Conservation (phyloP, 148 eudicot genomes). For the Heliamphora exappendiculata region DNA sequence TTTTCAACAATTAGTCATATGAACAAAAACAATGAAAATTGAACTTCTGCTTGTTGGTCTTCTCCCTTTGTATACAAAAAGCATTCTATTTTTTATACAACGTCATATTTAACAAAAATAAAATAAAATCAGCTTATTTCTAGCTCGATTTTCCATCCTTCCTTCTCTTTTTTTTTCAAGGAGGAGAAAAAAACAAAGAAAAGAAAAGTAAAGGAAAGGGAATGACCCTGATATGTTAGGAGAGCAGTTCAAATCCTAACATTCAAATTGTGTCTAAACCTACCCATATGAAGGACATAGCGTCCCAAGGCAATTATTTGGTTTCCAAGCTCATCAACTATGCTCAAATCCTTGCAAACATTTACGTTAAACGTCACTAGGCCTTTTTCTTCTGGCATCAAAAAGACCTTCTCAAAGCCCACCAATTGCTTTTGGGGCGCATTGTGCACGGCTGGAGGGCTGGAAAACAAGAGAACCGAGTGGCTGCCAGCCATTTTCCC, state of each 20-base stretch:
- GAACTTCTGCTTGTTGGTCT: no score
- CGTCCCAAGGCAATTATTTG: constrained; percentile 59
- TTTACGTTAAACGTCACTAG: constrained; percentile 54
- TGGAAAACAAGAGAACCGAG: constrained; percentile 56
- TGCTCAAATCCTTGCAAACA: constrained; percentile 79
- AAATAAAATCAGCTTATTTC: background rate
- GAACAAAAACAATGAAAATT: no score
- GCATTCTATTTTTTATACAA: no score
- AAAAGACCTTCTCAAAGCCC: constrained; percentile 60
- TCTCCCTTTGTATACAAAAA: no score
- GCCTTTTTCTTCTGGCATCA: constrained; percentile 44
- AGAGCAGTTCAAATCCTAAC: constrained; percentile 39
- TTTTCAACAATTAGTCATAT: background rate
- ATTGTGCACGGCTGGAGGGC: constrained; percentile 58
- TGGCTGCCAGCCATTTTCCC: constrained; percentile 56
- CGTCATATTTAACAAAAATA: no score
- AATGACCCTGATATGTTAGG: no score
- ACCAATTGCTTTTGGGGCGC: constrained; percentile 72
- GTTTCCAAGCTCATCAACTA: constrained; percentile 61
- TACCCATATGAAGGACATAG: constrained; percentile 72
- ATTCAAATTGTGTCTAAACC: constrained; percentile 47
- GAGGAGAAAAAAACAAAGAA: no score
- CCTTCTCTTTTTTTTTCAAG: background rate
- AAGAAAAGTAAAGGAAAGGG: background rate
- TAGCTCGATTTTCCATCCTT: background rate